Evolutionary conservation across 129 eudicot genomes (phyloP).

Genomic region (Lonicera japonica): DNA sequence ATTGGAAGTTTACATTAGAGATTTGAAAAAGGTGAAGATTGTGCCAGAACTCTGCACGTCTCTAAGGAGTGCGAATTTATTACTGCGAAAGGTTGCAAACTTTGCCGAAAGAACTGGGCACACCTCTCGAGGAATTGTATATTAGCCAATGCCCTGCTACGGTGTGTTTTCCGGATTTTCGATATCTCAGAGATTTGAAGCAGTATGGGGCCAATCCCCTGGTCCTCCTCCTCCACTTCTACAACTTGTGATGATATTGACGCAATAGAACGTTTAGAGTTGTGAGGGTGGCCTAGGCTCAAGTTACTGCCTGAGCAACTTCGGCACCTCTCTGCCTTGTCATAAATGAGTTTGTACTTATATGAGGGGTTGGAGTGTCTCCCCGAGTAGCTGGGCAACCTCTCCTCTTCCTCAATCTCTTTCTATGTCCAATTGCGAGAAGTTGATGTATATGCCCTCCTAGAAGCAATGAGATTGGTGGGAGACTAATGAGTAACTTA

Average conservation of each 20-base stretch:
- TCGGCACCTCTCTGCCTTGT: constrained; percentile 9
- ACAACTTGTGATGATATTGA: neutral
- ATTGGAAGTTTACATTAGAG: no score
- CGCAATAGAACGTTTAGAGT: neutral
- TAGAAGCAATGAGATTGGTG: constrained; percentile 21
- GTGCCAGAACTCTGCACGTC: neutral
- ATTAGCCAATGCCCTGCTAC: neutral
- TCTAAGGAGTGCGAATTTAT: neutral
- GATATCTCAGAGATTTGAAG: neutral
- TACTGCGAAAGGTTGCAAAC: no score
- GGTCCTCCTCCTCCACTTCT: neutral
- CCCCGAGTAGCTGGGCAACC: constrained; percentile 25
- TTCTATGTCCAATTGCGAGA: neutral
- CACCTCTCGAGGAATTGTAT: no score
- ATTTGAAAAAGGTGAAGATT: neutral
- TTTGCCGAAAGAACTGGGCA: no score
- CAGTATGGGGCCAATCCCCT: constrained; percentile 7
- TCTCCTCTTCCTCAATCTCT: constrained; percentile 5
- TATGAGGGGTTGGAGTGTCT: constrained; percentile 15
- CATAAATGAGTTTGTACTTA: neutral
- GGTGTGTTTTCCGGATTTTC: neutral
- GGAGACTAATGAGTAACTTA: neutral
- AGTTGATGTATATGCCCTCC: constrained; percentile 16
- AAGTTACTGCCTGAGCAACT: constrained; percentile 14
- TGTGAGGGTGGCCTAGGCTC: constrained; percentile 10